Evolutionary conservation across 305 asterid genomes (phyloP), one percentile per base, ranked within the genome.

Genomic region (Fraxinus angustifolia): DNA sequence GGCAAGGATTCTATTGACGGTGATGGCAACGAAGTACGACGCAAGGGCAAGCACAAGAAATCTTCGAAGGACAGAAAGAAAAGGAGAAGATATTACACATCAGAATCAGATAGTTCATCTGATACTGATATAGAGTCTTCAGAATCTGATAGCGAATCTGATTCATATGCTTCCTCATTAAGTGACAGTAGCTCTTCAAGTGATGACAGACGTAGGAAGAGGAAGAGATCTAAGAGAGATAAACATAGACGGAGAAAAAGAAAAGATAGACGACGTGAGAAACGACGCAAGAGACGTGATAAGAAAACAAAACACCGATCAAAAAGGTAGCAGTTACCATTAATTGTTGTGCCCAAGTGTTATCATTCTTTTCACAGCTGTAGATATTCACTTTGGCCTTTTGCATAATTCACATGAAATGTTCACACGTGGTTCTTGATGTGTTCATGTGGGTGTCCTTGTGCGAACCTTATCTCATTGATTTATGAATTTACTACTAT

Each of bases 111-210:
- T 33, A 93, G 91, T 85, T 88, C 97, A 36, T 82, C 97, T 33
- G 97, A 92, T 72, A 86, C 91, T 19, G 95, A 94, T 56, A 58
- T 79, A 0, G 97, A 96, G 71, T 88, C 98, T 83, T 93, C 98
- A 68, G 97, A 93, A 72, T 90, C 97, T 17, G 97, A 96, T 36
- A 87, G 88, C 73, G 99, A 92, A 73, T 91, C 96, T 21, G 97
- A 95, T 78, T 85, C 95, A 0, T 53, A 83, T 70, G 83, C 77
- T 45, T 88, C 97, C 78, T 93, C 98, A 81, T 91, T 91, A 77
- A 91, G 97, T 84, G 96, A 90, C 58, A 74, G 90, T 77, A 94
- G 98, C 90, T 90, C 99, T 73, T 96, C 99, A 77, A 91, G 94
- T 87, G 95, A 92, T 75, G 96, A 87, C 78, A 93, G 86, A 85